phyloP scores from a whole-genome alignment of 1,284 basidiomycete species.

The Boletus hoseneyae region DNA sequence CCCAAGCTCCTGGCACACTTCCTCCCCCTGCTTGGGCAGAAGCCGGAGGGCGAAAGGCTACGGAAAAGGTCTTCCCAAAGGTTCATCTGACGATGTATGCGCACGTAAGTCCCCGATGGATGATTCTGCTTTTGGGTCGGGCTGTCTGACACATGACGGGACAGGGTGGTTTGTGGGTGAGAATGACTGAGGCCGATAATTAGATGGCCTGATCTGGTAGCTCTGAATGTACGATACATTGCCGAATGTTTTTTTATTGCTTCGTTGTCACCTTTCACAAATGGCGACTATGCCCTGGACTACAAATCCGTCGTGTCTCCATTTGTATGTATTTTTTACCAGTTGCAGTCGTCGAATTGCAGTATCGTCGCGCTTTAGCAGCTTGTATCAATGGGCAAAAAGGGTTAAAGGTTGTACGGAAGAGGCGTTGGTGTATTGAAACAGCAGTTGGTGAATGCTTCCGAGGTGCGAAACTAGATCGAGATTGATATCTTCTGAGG shows the following conservation, averaged over 20 bases:
- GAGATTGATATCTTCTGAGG: background rate
- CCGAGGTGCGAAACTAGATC: background rate
- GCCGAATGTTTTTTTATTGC: too few species aligned
- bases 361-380: too few species aligned
- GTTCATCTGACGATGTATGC: conserved; percentile 40
- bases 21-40: conserved; percentile 35
- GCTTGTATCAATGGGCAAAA: too few species aligned
- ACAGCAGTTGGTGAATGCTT: background rate
- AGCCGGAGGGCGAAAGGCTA: conserved; percentile 33
- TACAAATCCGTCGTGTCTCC: background rate
- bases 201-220: background rate
- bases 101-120: conserved; percentile 24
- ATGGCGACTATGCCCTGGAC: background rate
- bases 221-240: too few species aligned
- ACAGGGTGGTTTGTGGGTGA: conserved; percentile 29
- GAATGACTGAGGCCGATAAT: conserved; percentile 23
- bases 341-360: too few species aligned
- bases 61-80: conserved; percentile 37
- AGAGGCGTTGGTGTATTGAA: conserved; percentile 5
- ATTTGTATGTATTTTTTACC: background rate
- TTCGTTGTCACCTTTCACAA: background rate
- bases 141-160: conserved; percentile 1
- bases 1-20: conserved; percentile 32
- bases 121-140: background rate
- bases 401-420: too few species aligned